Percentiles rank a stretch among this genome's conserved stretches.
phyloP scores from a whole-genome alignment of 805 yeast genomes.

The Ascoidea asiatica region DNA sequence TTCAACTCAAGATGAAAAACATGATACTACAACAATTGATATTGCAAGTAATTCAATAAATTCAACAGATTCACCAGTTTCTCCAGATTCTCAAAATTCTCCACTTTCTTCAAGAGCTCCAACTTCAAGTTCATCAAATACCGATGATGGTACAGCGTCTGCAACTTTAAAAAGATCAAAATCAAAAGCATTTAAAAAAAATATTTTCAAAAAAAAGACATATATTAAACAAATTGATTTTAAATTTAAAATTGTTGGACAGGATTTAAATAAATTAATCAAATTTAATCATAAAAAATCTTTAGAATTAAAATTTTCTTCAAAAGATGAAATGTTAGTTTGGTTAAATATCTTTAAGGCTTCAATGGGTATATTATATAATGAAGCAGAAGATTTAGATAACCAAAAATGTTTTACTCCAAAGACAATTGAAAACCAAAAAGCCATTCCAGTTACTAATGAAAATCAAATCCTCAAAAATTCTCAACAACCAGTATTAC shows the following conservation, averaged over 20 bases:
- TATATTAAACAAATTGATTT: background rate
- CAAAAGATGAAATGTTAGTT: background rate
- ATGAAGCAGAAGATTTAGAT: background rate
- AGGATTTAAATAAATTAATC: background rate
- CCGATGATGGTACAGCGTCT: background rate
- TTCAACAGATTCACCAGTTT: background rate
- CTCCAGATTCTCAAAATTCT: background rate
- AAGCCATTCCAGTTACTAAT: too few species aligned
- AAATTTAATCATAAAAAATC: background rate
- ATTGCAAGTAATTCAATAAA: background rate
- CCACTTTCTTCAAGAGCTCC: background rate
- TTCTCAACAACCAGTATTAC: too few species aligned
- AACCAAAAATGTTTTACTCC: too few species aligned
- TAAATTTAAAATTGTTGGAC: background rate
- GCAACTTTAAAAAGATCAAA: background rate
- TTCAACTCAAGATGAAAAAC: background rate
- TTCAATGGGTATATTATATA: background rate
- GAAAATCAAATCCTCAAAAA: too few species aligned
- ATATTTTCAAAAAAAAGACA: background rate
- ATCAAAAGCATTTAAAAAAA: background rate
- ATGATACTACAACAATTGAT: background rate
- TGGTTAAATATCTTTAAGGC: background rate
- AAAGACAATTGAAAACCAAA: too few species aligned
- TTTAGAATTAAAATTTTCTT: background rate
- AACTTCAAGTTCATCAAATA: background rate